phyloP scores from a whole-genome alignment of 169 alveolate species.

The Eimeria maxima region DNA sequence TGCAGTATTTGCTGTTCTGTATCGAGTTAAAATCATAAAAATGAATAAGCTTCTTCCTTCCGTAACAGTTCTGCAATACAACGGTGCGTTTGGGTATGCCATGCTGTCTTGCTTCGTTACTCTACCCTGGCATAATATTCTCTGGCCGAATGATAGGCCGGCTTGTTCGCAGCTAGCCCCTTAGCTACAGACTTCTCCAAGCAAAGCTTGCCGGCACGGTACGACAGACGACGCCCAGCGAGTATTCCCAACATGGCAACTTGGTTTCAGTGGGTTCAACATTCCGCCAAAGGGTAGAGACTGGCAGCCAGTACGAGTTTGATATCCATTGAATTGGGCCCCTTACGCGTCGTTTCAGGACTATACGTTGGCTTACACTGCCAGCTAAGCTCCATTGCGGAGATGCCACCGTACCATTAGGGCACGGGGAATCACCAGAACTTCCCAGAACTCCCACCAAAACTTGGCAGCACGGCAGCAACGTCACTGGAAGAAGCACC shows the following conservation, averaged over 20 bases:
- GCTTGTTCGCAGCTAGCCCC: neutral
- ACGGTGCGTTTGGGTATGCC: neutral
- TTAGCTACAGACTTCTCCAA: no score
- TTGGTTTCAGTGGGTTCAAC: no score
- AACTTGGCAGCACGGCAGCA: neutral
- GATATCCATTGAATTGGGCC: no score
- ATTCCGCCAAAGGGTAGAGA: no score
- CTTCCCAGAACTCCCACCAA: neutral
- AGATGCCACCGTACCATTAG: neutral
- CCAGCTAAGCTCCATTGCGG: neutral
- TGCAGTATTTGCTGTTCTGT: neutral
- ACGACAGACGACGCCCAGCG: neutral
- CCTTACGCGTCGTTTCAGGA: neutral
- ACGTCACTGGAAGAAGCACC: neutral
- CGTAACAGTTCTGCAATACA: neutral
- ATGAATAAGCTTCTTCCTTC: neutral
- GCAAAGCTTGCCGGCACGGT: neutral
- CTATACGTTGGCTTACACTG: neutral
- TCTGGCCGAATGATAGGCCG: neutral
- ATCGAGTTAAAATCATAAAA: neutral
- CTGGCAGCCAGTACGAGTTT: no score
- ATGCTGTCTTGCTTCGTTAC: neutral
- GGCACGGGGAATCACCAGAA: neutral
- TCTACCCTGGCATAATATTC: neutral
- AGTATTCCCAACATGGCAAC: no score